Conservation (phyloP, 1,284 basidiomycete species). For the Hymenochaete sp. region DNA sequence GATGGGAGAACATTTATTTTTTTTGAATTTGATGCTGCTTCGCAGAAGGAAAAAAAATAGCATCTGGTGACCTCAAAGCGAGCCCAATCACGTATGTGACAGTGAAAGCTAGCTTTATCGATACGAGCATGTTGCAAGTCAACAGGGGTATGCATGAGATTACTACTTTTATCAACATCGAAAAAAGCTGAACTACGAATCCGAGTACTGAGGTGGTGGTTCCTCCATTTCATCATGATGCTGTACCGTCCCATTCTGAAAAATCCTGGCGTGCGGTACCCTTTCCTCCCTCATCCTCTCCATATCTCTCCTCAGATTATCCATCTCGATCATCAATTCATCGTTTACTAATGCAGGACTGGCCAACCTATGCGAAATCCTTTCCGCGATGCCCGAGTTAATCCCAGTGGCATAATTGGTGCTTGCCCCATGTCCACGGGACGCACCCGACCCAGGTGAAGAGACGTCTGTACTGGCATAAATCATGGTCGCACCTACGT, state of each 20-base stretch:
- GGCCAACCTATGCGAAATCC: slow-evolving; percentile 13
- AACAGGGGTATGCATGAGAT: no score
- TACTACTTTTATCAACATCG: no score
- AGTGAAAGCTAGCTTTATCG: no score
- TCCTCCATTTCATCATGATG: no score
- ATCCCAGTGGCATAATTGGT: background rate
- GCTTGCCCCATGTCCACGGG: background rate
- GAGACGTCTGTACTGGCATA: slow-evolving; percentile 11
- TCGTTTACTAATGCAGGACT: slow-evolving; percentile 17
- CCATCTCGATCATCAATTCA: slow-evolving; percentile 21
- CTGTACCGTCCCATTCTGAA: no score
- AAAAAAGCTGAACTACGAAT: background rate
- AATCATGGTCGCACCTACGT: slow-evolving; percentile 1
- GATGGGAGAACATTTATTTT: no score
- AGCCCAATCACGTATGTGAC: no score
- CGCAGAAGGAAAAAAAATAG: no score
- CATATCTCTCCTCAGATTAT: slow-evolving; percentile 22
- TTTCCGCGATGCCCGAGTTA: background rate
- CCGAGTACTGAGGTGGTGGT: slow-evolving; percentile 2
- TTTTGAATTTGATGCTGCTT: no score
- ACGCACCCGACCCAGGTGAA: slow-evolving; percentile 5
- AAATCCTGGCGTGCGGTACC: background rate
- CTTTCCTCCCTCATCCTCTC: slow-evolving; percentile 20
- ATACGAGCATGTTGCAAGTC: no score
- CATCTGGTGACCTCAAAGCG: no score